These are phyloP conservation scores for Eustoma russellianum DNA, from an alignment of 257 asterid species.

Conservation along the genomic window DNA sequence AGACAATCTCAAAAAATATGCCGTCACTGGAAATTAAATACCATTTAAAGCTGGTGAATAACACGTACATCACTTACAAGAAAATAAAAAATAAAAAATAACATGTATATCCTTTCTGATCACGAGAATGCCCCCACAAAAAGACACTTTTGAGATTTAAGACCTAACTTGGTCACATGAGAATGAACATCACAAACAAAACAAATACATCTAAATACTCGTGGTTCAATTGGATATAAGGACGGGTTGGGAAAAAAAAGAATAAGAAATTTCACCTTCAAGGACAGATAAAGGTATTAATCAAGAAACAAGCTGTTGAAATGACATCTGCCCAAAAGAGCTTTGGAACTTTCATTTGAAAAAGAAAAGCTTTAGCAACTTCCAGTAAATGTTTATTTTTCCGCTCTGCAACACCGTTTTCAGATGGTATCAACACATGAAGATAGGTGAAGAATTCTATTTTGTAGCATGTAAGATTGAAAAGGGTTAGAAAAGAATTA, in stretches of 20 bases:
- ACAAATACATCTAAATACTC: neutral
- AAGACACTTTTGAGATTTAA: neutral
- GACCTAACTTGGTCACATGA: neutral
- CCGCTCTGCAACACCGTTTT: neutral
- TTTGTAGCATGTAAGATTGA: no score
- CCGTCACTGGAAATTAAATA: neutral
- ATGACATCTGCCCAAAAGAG: neutral
- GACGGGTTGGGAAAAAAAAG: neutral
- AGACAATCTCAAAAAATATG: neutral
- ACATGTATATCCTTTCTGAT: conserved; percentile 1
- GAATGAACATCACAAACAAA: neutral
- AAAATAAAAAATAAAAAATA: no score
- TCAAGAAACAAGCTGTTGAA: neutral
- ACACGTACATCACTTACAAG: no score
- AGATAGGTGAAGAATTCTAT: no score
- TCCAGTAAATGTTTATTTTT: conserved; percentile 1
- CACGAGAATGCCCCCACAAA: neutral
- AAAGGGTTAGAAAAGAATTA: neutral
- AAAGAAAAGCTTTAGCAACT: neutral
- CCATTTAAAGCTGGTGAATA: neutral
- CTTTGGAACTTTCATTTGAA: neutral
- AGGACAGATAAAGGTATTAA: neutral
- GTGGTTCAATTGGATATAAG: neutral
- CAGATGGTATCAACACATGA: no score
- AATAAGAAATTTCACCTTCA: neutral